Evolutionary conservation across 306 rosid species (phyloP).

Genomic region (Ceratonia siliqua): DNA sequence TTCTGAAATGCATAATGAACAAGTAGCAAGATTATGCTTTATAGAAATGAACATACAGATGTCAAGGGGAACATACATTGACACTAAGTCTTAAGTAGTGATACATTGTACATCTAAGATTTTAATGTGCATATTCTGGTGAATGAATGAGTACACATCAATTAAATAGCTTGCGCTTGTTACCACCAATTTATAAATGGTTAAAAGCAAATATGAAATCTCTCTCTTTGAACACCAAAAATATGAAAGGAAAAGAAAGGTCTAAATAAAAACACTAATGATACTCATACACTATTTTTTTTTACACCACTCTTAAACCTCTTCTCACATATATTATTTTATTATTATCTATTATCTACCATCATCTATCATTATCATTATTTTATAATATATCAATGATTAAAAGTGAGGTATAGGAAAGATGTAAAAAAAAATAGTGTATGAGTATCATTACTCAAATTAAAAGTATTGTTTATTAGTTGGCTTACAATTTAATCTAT

Average conservation of each 20-base stretch:
- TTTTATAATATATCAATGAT: no score
- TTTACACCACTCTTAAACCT: no score
- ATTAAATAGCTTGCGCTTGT: neutral
- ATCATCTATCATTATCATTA: no score
- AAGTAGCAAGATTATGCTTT: neutral
- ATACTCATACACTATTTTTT: no score
- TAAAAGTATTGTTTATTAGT: conserved; percentile 8
- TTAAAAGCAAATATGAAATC: neutral
- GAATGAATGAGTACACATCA: neutral
- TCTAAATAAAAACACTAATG: no score
- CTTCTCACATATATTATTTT: no score
- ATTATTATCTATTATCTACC: no score
- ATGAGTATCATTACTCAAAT: no score
- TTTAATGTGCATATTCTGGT: neutral
- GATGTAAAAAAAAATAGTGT: no score
- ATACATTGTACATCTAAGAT: neutral
- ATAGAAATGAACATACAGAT: conserved; percentile 15
- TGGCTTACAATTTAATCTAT: conserved; percentile 23
- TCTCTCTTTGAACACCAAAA: neutral
- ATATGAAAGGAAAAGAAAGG: neutral
- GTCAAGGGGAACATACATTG: neutral
- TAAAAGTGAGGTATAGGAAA: no score
- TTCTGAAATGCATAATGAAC: neutral
- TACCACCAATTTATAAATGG: neutral
- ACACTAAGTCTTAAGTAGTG: neutral